These are phyloP conservation scores for Candida tallmaniae DNA, from an alignment of 805 yeast species.

Conservation along the genomic window DNA sequence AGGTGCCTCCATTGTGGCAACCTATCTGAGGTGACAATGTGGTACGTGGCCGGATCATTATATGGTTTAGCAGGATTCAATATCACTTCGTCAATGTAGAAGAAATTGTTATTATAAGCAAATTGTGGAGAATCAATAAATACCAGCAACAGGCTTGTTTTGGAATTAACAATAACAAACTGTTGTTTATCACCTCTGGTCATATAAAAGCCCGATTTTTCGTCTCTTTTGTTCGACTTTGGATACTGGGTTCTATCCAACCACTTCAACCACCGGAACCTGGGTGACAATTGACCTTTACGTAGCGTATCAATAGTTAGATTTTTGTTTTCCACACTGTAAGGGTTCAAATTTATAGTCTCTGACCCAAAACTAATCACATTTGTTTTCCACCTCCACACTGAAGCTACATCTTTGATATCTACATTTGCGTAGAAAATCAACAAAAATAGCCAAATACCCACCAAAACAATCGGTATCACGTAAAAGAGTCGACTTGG, in stretches of 20 bases:
- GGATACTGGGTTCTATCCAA: constrained; percentile 29
- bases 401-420: constrained; percentile 2
- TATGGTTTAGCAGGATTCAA: constrained; percentile 41
- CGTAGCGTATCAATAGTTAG: constrained; percentile 22
- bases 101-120: constrained; percentile 36
- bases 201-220: constrained; percentile 29
- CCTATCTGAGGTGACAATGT: constrained; percentile 51
- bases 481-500: constrained; percentile 1
- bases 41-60: constrained; percentile 38
- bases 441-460: constrained; percentile 7
- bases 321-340: constrained; percentile 22
- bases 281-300: constrained; percentile 19
- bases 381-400: constrained; percentile 9
- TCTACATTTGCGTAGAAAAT: constrained; percentile 10
- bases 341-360: constrained; percentile 29
- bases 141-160: constrained; percentile 16
- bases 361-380: constrained; percentile 15
- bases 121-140: constrained; percentile 33
- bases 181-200: constrained; percentile 10
- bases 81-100: constrained; percentile 23
- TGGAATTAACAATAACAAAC: constrained; percentile 21
- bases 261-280: constrained; percentile 22
- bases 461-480: neutral
- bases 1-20: constrained; percentile 41
- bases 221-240: neutral